phyloP scores from a whole-genome alignment of 2,329 filamentous ascomycete species.

The Penicillium paneum region DNA sequence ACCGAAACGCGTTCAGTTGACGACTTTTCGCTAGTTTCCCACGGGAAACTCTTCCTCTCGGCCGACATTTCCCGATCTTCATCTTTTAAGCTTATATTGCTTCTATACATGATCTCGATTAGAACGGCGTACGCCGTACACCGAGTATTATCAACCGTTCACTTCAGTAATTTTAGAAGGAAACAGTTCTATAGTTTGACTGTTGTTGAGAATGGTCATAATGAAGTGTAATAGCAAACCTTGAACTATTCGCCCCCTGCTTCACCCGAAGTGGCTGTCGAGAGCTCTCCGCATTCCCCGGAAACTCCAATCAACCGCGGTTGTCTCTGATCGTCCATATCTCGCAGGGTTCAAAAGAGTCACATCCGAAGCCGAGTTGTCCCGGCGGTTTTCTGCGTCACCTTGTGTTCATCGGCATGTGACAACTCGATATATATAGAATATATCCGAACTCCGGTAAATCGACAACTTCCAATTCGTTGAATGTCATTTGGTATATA shows the following conservation, averaged over 20 bases:
- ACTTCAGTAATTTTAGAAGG: slow-evolving; percentile 8
- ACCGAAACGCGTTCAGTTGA: too few species aligned
- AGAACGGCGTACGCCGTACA: slow-evolving; percentile 20
- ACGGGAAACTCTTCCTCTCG: slow-evolving; percentile 26
- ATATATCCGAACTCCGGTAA: background rate
- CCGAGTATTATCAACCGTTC: slow-evolving; percentile 14
- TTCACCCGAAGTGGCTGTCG: slow-evolving; percentile 9
- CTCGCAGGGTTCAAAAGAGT: background rate
- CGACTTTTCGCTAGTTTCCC: slow-evolving; percentile 12
- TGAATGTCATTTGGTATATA: background rate
- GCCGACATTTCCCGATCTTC: slow-evolving; percentile 22
- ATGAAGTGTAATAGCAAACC: too few species aligned
- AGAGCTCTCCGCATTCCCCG: background rate
- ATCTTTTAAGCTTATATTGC: background rate
- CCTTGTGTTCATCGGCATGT: slow-evolving; percentile 10
- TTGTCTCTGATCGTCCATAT: background rate
- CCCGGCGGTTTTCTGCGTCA: slow-evolving; percentile 5
- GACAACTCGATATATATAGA: background rate
- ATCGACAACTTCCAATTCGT: background rate
- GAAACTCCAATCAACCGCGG: slow-evolving; percentile 23
- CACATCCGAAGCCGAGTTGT: slow-evolving; percentile 13
- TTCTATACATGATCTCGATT: background rate
- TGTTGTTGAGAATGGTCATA: background rate
- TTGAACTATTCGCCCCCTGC: slow-evolving; percentile 8
- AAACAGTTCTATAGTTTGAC: slow-evolving; percentile 15